phyloP scores from a whole-genome alignment of 1,139 yeast species.

The Saccharomycopsis hybrid region DNA sequence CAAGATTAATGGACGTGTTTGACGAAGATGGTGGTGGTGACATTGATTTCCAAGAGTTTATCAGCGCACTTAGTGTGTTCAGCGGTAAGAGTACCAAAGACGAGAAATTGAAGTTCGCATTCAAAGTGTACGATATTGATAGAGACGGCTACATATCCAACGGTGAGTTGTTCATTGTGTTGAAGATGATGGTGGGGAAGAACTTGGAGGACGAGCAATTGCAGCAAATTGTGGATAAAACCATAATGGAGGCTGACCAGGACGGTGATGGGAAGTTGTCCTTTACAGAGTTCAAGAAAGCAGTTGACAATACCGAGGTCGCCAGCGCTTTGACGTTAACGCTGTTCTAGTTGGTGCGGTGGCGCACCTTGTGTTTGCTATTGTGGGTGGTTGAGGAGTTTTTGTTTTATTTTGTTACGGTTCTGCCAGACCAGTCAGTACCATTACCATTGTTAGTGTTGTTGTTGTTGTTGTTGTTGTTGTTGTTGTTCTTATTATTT shows the following conservation, averaged over 20 bases:
- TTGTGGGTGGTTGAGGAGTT: too few relatives aligned
- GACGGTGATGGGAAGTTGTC: slow-evolving; percentile 88
- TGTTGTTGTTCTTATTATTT: too few relatives aligned
- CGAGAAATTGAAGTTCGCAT: slow-evolving; percentile 84
- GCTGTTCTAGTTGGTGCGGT: slow-evolving; percentile 15
- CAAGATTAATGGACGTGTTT: slow-evolving; percentile 86
- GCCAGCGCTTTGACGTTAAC: slow-evolving; percentile 50
- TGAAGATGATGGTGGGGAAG: slow-evolving; percentile 96
- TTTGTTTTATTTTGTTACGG: too few relatives aligned
- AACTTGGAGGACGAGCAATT: slow-evolving; percentile 80
- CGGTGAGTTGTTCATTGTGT: slow-evolving; percentile 87
- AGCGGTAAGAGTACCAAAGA: slow-evolving; percentile 81
- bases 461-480: too few relatives aligned
- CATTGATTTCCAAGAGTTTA: slow-evolving; percentile 93
- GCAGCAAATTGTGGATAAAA: slow-evolving; percentile 92
- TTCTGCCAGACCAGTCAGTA: too few relatives aligned
- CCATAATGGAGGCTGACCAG: slow-evolving; percentile 87
- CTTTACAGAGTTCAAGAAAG: slow-evolving; percentile 78
- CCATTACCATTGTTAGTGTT: not conserved
- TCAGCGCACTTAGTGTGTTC: slow-evolving; percentile 83
- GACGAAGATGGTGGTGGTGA: slow-evolving; percentile 92
- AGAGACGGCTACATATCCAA: slow-evolving; percentile 91
- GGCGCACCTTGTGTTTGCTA: too few relatives aligned
- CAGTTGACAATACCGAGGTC: slow-evolving; percentile 61
- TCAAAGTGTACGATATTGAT: slow-evolving; percentile 92